Base-by-base conservation (phyloP, 2,329 filamentous ascomycete genomes). In the Penicillium vulpinum region DNA sequence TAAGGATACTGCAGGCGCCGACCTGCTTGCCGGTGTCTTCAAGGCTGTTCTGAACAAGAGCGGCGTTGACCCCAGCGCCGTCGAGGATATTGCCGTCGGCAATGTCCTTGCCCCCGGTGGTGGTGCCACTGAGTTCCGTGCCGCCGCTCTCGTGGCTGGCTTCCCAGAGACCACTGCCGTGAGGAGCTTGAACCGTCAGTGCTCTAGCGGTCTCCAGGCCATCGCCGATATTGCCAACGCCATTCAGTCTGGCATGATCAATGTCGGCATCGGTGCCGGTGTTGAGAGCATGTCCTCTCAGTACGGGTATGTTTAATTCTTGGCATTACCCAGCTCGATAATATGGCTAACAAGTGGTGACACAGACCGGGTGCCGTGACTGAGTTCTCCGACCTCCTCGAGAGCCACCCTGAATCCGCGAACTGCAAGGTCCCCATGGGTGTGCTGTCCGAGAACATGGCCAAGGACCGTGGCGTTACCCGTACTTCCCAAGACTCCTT, bases 391-490 rank as follows among this genome's bases (percentile, higher is more conserved):
- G 91, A 96, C 48, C 84, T 91, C 51, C 86, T 97, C 62, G 90
- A 97, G 72, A 84, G 81, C 68, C 84, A 93, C 81, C 83, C 86
- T 62, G 88, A 94, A 73, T 85, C 92, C 24, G 89, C 89, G 70
- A 95, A 97, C 84, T 99, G 94, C 87, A 97, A 96, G 80, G 93
- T 97, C 3, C 88, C 92, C 74, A 97, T 97, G 94, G 93, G 93
- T 67, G 85, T 92, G 11, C 82, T 97, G 48, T 96, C 91, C 28
- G 94, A 99, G 78, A 78, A 93, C 70, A 97, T 97, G 93, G 94
- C 93, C 66, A 89, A 91, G 78, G 91, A 92, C 73, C 86, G 88
- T 69, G 81, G 83, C 57, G 85, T 97, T 70, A 70, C 80, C 56
- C 88, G 94, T 60, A 78, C 81, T 11, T 80, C 83, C 51, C 94